Evolutionary conservation across 495 filamentous ascomycete species (phyloP), one percentile per base, ranked within the genome.

Genomic region (Aspergillus carlsbadensis): DNA sequence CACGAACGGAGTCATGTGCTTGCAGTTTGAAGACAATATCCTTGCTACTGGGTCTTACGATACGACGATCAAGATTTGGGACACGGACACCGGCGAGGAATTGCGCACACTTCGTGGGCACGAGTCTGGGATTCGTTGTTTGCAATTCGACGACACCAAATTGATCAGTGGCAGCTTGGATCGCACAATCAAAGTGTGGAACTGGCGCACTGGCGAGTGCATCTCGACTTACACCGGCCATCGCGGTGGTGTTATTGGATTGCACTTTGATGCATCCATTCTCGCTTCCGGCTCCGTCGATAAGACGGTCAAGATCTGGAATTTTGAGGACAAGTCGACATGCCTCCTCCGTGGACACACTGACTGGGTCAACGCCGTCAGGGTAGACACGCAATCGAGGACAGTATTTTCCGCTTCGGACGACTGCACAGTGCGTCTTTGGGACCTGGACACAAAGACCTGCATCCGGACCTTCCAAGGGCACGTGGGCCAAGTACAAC

Each of bases 21-120:
- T 99, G 18, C 94, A 99, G 68, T 95, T 99, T 60, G 90, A 96
- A 58, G 92, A 96, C 61, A 87, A 89, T 51, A 91, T 96, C 51
- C 79, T 98, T 18, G 93, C 89, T 13, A 95, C 93, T 11, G 94
- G 94, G 5, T 98, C 94, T 2, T 98, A 98, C 65, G 95, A 99
- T 71, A 77, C 84, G 10, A 96, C 90, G 2, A 90, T 96, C 64
- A 97, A 95, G 66, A 91, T 98, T 13, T 98, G 95, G 94, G 86
- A 97, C 65, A 86, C 96, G 33, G 86, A 95, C 60, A 94, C 87
- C 1, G 90, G 90, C 17, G 81, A 94, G 64, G 89, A 91, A 62
- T 75, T 96, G 18, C 85, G 89, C 15, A 95, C 91, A 5, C 79
- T 99, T 1, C 73, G 70, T 17, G 94, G 95, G 11, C 94, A 99